Evolutionary conservation across 768 basidiomycete genomes (phyloP), one percentile per base, ranked within the genome.

Genomic region (Glaciozyma martinii): DNA sequence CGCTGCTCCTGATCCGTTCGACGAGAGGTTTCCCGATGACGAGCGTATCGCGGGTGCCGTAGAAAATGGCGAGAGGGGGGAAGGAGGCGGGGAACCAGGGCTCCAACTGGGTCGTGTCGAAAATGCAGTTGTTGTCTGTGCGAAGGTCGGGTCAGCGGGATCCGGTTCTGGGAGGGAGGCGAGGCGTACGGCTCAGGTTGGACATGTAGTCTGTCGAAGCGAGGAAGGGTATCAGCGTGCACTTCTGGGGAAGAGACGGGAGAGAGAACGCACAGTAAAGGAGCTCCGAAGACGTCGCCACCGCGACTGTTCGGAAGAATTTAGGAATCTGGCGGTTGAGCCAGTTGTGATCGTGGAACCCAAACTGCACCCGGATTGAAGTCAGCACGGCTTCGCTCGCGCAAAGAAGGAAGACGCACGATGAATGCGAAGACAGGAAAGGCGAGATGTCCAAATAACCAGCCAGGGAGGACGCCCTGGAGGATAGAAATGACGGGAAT

Each of bases 11-110:
- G 19, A 68, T 65, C 2, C 67, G 27, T 46, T 65, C 62, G 46
- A 68, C 61, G 30, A 68, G 67, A 0, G 67, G 67, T 53, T 62
- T 60, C 47, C 67, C 67, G 21, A 68, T 29, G 18, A 68, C 67
- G 53, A 68, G 59, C 7, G 52, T 60, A 59, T 68, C 67, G 60
- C 62, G 63, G 3, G 63, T 65, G 23, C 67, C 67, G 67, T 68
- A 68, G 47, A 60, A 62, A 25, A 68, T 59, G 44, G 59, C 60
- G 60, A 65, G 61, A 5, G 67, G 67, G 3, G 67, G 67, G 63
- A 68, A 65, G 2, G 57, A 60, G 8, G 52, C 37, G 2, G 63
- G 60, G 61, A 65, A 68, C 67, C 67, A 68, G 3, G 67, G 67
- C 27, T 65, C 61, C 58, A 12, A 44, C 9, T 37, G 40, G 21